Evolutionary conservation across 2,329 filamentous ascomycete genomes (phyloP).

Genomic region (Clonostachys chloroleuca): DNA sequence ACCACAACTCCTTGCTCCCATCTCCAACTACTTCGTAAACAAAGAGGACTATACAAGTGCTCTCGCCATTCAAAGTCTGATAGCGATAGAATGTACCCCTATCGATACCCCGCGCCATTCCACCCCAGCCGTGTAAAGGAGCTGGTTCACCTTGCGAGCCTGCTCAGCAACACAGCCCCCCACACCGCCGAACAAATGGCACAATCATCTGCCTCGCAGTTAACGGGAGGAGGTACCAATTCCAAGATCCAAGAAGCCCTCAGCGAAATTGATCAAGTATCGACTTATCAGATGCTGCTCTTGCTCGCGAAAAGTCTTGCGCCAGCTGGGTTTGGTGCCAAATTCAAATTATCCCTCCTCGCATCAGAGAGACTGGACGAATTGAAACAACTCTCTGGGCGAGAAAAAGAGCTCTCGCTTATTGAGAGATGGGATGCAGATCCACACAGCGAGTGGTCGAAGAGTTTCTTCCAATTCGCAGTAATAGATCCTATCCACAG

Average conservation of each 20-base stretch:
- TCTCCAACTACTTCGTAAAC: slow-evolving; percentile 35
- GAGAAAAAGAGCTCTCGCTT: slow-evolving; percentile 36
- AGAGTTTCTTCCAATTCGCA: slow-evolving; percentile 43
- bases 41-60: slow-evolving; percentile 14
- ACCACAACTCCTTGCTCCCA: slow-evolving; percentile 34
- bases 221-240: slow-evolving; percentile 9
- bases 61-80: slow-evolving; percentile 41
- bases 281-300: slow-evolving; percentile 47
- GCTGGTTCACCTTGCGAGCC: slow-evolving; percentile 44
- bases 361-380: slow-evolving; percentile 44
- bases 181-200: slow-evolving; percentile 14
- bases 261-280: slow-evolving; percentile 43
- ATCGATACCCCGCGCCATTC: slow-evolving; percentile 44
- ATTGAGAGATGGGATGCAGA: slow-evolving; percentile 38
- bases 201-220: background rate
- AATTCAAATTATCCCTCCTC: slow-evolving; percentile 36
- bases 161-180: slow-evolving; percentile 44
- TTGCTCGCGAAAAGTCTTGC: slow-evolving; percentile 38
- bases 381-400: slow-evolving; percentile 38
- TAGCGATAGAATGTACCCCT: slow-evolving; percentile 44
- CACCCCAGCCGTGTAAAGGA: slow-evolving; percentile 44
- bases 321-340: slow-evolving; percentile 32
- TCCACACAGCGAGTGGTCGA: slow-evolving; percentile 29
- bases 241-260: slow-evolving; percentile 21
- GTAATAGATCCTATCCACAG: slow-evolving; percentile 41